Conservation (phyloP, 169 alveolate species). For the Cryptosporidium ryanae region DNA sequence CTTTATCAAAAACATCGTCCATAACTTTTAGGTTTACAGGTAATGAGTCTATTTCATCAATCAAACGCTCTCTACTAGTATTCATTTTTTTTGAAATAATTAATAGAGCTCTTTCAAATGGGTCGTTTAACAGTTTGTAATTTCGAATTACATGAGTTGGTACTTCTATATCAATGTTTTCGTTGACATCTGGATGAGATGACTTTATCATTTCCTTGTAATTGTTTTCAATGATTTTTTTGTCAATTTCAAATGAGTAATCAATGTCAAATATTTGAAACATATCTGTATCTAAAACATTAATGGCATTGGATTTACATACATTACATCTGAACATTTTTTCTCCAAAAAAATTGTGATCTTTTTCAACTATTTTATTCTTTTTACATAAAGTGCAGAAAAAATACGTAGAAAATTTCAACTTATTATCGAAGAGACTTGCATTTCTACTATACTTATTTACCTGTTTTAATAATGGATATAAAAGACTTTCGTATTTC, state of each 20-base stretch:
- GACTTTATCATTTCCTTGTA: conserved; percentile 40
- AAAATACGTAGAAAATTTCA: not conserved
- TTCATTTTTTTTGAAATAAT: not conserved
- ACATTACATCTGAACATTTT: not conserved
- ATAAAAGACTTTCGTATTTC: no score
- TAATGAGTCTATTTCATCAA: conserved; percentile 11
- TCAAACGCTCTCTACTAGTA: conserved; percentile 1
- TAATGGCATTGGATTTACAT: not conserved
- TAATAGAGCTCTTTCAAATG: conserved; percentile 62
- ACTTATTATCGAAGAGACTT: no score
- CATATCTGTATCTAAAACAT: conserved; percentile 35
- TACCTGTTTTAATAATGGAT: no score
- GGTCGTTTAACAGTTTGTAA: conserved; percentile 28
- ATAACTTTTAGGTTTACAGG: conserved; percentile 3
- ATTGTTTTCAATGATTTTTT: conserved; percentile 6
- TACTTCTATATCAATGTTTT: not conserved
- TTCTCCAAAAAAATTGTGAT: not conserved
- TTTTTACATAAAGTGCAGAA: not conserved
- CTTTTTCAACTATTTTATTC: not conserved
- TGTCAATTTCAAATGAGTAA: conserved; percentile 10
- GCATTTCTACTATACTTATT: no score
- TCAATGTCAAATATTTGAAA: conserved; percentile 54
- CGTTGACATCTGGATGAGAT: conserved; percentile 36
- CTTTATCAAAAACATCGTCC: conserved; percentile 20
- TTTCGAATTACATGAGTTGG: conserved; percentile 12